Percentiles rank a stretch among this genome's conserved stretches.
phyloP scores from a whole-genome alignment of 2,329 filamentous ascomycete genomes.

The Monilinia polystroma region DNA sequence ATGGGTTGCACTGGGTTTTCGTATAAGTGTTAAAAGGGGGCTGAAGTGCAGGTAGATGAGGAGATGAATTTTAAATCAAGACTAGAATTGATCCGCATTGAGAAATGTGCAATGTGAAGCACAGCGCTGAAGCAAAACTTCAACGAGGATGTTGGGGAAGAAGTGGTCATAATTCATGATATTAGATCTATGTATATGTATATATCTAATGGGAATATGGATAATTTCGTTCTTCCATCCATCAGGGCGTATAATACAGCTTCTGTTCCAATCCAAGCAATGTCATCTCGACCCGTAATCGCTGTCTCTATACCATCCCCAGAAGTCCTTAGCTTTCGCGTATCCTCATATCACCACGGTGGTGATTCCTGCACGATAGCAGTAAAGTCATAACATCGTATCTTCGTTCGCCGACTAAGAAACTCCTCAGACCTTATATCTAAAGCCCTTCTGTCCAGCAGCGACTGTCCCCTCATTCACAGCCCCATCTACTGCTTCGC shows the following conservation, averaged over 20 bases:
- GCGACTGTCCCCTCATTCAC: conserved; percentile 15
- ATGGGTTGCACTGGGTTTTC: no score
- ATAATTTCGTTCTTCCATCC: background rate
- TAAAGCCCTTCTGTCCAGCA: conserved; percentile 19
- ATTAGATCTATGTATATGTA: background rate
- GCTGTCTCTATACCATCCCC: background rate
- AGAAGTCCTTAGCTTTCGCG: background rate
- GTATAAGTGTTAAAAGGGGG: no score
- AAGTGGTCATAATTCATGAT: background rate
- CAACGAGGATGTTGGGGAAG: no score
- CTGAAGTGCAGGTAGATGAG: no score
- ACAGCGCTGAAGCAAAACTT: no score
- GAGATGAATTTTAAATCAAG: no score
- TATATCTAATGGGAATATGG: background rate
- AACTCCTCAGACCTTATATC: conserved; percentile 8
- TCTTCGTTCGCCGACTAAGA: background rate
- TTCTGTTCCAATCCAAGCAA: background rate
- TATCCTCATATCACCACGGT: background rate
- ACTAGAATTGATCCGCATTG: no score
- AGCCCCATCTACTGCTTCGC: conserved; percentile 49
- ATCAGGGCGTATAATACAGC: no score
- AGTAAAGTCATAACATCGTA: background rate
- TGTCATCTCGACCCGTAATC: background rate
- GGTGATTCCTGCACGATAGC: background rate
- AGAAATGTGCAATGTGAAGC: no score